Evolutionary conservation across 225 moss, liverwort and hornwort species (phyloP).

Genomic region (Asterella californica): DNA sequence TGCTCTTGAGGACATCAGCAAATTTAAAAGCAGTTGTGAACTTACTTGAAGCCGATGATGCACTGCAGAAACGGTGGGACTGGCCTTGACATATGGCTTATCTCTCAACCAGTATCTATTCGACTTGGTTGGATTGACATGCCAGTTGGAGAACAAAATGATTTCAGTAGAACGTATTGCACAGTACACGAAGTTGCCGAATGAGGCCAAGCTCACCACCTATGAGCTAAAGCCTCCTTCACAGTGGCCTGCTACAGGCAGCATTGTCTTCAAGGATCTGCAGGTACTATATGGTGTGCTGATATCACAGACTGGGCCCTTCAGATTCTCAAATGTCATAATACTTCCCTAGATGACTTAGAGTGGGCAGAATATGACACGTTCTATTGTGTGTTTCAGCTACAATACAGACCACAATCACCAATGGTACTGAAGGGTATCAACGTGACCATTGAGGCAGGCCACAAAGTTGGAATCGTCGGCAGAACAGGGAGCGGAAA

Average conservation of each 20-base stretch:
- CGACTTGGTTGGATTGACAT: slow-evolving; percentile 4
- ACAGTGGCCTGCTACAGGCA: slow-evolving; percentile 37
- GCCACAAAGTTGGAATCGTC: slow-evolving; percentile 61
- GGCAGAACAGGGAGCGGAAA: slow-evolving; percentile 62
- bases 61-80: background rate
- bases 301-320: background rate
- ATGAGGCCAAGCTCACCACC: slow-evolving; percentile 24
- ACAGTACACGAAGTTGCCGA: slow-evolving; percentile 36
- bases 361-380: background rate
- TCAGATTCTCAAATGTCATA: background rate
- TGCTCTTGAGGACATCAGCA: background rate
- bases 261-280: slow-evolving; percentile 28
- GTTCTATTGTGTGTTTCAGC: slow-evolving; percentile 24
- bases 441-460: slow-evolving; percentile 52
- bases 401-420: slow-evolving; percentile 60
- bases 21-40: background rate
- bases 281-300: slow-evolving; percentile 10
- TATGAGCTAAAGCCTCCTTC: slow-evolving; percentile 12
- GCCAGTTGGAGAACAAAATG: slow-evolving; percentile 35
- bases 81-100: slow-evolving; percentile 22
- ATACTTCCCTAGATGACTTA: background rate
- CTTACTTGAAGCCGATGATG: background rate
- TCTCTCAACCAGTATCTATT: slow-evolving; percentile 6
- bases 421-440: slow-evolving; percentile 76
- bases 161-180: slow-evolving; percentile 38